phyloP scores from a whole-genome alignment of 768 basidiomycete species.

The Hortiboletus flavorubellus region DNA sequence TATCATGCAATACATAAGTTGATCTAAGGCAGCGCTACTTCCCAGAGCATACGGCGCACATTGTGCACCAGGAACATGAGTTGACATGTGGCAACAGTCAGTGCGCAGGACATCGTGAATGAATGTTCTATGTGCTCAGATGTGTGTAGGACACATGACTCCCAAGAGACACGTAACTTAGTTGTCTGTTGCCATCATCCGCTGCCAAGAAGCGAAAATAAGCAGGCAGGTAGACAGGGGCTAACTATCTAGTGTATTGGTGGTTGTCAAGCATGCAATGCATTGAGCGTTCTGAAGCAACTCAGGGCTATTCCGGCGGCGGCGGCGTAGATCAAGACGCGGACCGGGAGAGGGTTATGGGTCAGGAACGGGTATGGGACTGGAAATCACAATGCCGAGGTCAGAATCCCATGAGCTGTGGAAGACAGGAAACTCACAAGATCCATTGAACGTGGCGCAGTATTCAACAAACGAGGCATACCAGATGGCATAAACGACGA shows the following conservation, averaged over 20 bases:
- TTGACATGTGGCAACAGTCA: too few species aligned
- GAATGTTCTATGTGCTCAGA: too few species aligned
- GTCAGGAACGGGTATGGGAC: constrained; percentile 87
- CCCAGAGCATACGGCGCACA: too few species aligned
- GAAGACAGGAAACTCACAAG: constrained; percentile 44
- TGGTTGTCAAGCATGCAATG: constrained; percentile 41
- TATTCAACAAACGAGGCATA: constrained; percentile 70
- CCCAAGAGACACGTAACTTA: too few species aligned
- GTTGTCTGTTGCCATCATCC: background rate
- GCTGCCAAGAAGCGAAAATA: too few species aligned
- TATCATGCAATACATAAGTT: too few species aligned
- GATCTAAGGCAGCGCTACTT: too few species aligned
- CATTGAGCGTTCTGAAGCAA: constrained; percentile 59
- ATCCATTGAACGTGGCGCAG: constrained; percentile 56
- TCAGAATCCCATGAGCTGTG: background rate
- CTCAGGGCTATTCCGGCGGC: constrained; percentile 49
- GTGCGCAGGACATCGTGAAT: too few species aligned
- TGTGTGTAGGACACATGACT: too few species aligned
- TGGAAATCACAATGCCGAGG: constrained; percentile 20
- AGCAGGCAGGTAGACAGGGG: too few species aligned
- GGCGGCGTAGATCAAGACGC: constrained; percentile 58
- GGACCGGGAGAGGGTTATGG: constrained; percentile 45
- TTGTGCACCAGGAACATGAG: too few species aligned
- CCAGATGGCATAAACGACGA: constrained; percentile 32
- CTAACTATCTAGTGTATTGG: background rate